Conservation (phyloP, 805 yeast species). For the Yamadazyma scolyti region DNA sequence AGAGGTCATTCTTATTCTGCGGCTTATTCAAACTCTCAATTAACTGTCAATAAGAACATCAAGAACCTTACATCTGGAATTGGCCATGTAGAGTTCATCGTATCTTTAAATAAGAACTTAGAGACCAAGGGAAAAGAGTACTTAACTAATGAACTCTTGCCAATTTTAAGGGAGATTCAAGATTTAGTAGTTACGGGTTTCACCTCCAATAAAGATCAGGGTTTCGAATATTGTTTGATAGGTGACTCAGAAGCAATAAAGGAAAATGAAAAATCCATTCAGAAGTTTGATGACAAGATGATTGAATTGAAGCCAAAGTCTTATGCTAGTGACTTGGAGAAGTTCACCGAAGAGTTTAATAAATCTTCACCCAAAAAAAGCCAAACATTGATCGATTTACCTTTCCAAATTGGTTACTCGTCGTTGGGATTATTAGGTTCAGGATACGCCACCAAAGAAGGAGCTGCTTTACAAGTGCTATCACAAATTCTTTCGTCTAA, state of each 20-base stretch:
- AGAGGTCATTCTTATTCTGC: constrained; percentile 85
- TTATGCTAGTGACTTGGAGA: constrained; percentile 12
- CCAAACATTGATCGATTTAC: constrained; percentile 59
- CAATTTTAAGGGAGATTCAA: constrained; percentile 55
- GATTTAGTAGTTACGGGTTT: constrained; percentile 36
- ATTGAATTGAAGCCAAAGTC: constrained; percentile 1
- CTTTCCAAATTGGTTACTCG: constrained; percentile 85
- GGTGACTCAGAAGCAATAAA: constrained; percentile 46
- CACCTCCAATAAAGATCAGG: constrained; percentile 7
- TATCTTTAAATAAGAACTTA: constrained; percentile 50
- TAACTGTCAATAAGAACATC: constrained; percentile 58
- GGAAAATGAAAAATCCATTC: constrained; percentile 32
- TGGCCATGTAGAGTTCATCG: constrained; percentile 68
- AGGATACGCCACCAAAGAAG: constrained; percentile 64
- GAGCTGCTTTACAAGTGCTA: constrained; percentile 80
- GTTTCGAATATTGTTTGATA: constrained; percentile 52
- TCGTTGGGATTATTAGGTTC: constrained; percentile 67
- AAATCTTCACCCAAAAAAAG: constrained; percentile 9
- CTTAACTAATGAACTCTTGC: constrained; percentile 51
- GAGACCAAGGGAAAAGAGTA: constrained; percentile 35
- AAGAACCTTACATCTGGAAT: constrained; percentile 71
- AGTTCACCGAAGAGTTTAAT: constrained; percentile 14
- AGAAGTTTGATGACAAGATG: constrained; percentile 26
- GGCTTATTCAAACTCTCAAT: constrained; percentile 57
- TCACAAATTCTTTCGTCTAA: constrained; percentile 79